These are phyloP conservation scores for Spirogloea muscicola DNA, from an alignment of 139 green algal genomes.

Conservation along the genomic window DNA sequence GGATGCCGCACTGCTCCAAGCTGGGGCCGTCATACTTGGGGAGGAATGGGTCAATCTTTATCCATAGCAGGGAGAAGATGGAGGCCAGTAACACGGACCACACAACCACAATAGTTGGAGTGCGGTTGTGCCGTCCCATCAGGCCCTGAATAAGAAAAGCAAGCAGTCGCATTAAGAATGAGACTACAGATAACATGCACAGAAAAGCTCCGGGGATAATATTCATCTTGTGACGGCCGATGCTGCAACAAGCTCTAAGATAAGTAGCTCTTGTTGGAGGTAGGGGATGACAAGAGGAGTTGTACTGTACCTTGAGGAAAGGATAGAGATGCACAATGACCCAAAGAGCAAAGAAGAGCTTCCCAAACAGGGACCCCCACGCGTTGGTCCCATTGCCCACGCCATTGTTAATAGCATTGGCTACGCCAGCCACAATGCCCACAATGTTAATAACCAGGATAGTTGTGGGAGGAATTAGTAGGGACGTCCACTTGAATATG, in stretches of 20 bases:
- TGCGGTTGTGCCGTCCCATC: conserved; percentile 5
- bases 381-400: background rate
- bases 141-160: conserved; percentile 12
- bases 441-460: conserved; percentile 26
- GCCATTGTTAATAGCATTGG: background rate
- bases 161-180: background rate
- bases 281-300: background rate
- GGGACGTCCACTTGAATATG: conserved; percentile 29
- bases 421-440: conserved; percentile 3
- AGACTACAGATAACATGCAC: background rate
- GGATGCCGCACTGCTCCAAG: background rate
- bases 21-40: background rate
- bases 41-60: conserved; percentile 14
- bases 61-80: conserved; percentile 36
- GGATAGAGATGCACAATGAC: conserved; percentile 28
- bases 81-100: conserved; percentile 27
- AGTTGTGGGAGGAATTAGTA: conserved; percentile 9
- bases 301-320: conserved; percentile 32
- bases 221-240: background rate
- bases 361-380: conserved; percentile 20
- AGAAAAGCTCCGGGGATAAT: background rate
- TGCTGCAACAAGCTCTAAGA: background rate
- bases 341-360: conserved; percentile 33
- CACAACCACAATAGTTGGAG: conserved; percentile 35
- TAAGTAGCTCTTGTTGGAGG: background rate